Conservation (phyloP, 2,329 filamentous ascomycete species). For the Coniochaeta prunicola region DNA sequence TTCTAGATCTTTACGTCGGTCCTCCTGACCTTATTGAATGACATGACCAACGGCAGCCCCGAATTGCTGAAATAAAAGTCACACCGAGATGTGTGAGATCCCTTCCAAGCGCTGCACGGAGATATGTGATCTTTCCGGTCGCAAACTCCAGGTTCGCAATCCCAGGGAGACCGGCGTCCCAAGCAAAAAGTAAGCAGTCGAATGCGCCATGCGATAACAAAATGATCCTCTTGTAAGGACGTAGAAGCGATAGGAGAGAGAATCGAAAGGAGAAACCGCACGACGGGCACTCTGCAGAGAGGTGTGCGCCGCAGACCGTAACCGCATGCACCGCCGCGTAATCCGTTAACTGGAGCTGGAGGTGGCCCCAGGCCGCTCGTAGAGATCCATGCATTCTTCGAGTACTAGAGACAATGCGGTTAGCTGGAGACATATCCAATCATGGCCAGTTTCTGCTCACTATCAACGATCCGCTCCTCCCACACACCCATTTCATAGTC, state of each 20-base stretch:
- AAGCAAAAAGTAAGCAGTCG: neutral
- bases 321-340: constrained; percentile 20
- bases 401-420: constrained; percentile 16
- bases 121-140: neutral
- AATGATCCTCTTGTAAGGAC: neutral
- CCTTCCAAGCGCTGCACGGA: neutral
- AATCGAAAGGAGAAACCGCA: neutral
- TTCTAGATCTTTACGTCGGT: neutral
- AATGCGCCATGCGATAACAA: neutral
- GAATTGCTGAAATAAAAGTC: neutral
- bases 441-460: constrained; percentile 45
- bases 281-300: neutral
- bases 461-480: constrained; percentile 82
- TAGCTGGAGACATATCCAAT: neutral
- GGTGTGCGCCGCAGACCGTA: constrained; percentile 5
- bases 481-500: constrained; percentile 97
- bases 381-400: constrained; percentile 35
- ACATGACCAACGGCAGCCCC: neutral
- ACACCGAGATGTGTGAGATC: neutral
- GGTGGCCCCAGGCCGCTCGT: constrained; percentile 26
- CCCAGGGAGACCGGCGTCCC: neutral
- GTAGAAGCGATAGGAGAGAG: neutral
- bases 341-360: constrained; percentile 9
- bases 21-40: neutral
- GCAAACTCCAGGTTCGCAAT: neutral